Conservation (phyloP, 1,284 basidiomycete genomes). For the Farysia itapuensis region DNA sequence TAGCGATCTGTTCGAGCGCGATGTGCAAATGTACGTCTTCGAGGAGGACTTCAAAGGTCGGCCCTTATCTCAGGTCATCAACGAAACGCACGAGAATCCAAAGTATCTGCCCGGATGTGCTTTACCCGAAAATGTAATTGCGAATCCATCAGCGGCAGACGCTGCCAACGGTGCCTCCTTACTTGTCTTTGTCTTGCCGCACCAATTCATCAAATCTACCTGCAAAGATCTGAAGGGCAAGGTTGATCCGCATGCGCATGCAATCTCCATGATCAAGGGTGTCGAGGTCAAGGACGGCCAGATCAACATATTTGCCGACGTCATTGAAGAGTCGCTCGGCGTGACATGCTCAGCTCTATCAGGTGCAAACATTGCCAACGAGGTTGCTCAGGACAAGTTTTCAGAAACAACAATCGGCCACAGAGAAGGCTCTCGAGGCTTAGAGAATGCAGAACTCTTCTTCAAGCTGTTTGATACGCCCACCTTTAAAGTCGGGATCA, state of each 20-base stretch:
- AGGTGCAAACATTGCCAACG: slow-evolving; percentile 68
- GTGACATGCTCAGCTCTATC: slow-evolving; percentile 65
- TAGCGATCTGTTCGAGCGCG: slow-evolving; percentile 56
- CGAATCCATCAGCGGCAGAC: slow-evolving; percentile 63
- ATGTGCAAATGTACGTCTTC: slow-evolving; percentile 55
- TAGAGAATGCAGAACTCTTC: slow-evolving; percentile 45
- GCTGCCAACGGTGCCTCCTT: slow-evolving; percentile 65
- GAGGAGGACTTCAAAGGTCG: slow-evolving; percentile 62
- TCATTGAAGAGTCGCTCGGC: slow-evolving; percentile 65
- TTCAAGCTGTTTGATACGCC: slow-evolving; percentile 63
- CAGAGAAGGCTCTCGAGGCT: slow-evolving; percentile 53
- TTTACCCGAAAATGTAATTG: slow-evolving; percentile 65
- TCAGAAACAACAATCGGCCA: slow-evolving; percentile 67
- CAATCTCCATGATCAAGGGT: slow-evolving; percentile 60
- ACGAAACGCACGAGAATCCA: slow-evolving; percentile 65
- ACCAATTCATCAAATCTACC: slow-evolving; percentile 62
- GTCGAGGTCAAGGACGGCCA: slow-evolving; percentile 61
- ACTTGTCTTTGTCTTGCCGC: slow-evolving; percentile 66
- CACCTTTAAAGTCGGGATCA: slow-evolving; percentile 65
- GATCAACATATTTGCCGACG: slow-evolving; percentile 66
- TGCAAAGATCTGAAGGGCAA: slow-evolving; percentile 53
- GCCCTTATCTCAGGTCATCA: slow-evolving; percentile 66
- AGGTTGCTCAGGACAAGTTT: slow-evolving; percentile 64
- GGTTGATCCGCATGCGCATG: slow-evolving; percentile 50
- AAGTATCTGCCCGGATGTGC: slow-evolving; percentile 65